A percentile compares a stretch with the other conserved stretches of the same genome.
Evolutionary conservation across 768 basidiomycete species (phyloP).

Genomic region (Galerina sulciceps): DNA sequence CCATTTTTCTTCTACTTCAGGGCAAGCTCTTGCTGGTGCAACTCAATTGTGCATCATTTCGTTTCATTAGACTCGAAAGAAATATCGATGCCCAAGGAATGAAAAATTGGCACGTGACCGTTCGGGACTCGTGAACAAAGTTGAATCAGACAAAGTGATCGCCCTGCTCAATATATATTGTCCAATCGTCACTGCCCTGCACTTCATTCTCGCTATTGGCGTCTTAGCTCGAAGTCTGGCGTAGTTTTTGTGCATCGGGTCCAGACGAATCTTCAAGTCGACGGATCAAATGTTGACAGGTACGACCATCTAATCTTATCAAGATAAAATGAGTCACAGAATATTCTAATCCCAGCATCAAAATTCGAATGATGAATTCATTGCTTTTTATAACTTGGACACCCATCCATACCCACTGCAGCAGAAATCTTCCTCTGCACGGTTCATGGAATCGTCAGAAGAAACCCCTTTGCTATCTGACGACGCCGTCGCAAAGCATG

Average conservation of each 20-base stretch:
- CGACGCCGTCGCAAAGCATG: conserved; percentile 21
- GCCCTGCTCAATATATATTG: too few species aligned
- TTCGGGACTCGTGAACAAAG: too few species aligned
- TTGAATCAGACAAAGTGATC: too few species aligned
- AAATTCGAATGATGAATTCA: background rate
- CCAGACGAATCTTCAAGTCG: too few species aligned
- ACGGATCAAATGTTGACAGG: background rate
- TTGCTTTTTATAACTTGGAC: background rate
- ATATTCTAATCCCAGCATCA: background rate
- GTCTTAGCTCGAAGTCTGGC: too few species aligned
- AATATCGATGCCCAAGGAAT: too few species aligned
- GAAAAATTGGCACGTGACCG: too few species aligned
- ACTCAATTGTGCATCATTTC: background rate
- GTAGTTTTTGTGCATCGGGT: too few species aligned
- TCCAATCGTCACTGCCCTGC: too few species aligned
- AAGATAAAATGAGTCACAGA: background rate
- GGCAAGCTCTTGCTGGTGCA: background rate
- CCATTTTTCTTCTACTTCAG: background rate
- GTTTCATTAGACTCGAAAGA: background rate
- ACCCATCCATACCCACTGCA: background rate
- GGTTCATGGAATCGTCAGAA: conserved; percentile 23
- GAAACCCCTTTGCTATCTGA: conserved; percentile 35
- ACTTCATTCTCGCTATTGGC: too few species aligned
- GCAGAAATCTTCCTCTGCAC: background rate
- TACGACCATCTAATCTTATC: conserved; percentile 2